Evolutionary conservation across 352 stramenopile genomes (phyloP).

Genomic region (Blastocystis sp.): DNA sequence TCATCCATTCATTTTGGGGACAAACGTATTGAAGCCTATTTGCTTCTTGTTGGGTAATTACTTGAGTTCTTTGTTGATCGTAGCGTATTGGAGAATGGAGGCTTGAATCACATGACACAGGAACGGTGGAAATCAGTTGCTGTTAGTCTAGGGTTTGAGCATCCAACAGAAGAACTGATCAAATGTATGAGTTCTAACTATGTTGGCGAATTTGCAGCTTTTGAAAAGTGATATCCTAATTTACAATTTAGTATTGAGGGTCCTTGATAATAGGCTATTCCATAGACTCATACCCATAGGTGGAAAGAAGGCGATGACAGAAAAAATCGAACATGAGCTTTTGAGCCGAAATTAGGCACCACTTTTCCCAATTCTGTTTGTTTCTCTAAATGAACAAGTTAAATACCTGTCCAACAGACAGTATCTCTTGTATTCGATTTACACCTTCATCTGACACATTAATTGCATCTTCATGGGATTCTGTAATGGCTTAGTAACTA

Average conservation of each 20-base stretch:
- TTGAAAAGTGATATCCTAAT: constrained; percentile 64
- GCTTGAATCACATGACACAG: background rate
- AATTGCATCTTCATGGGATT: constrained; percentile 42
- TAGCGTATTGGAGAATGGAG: constrained; percentile 31
- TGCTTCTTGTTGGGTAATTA: background rate
- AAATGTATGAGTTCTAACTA: constrained; percentile 8
- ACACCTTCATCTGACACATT: constrained; percentile 35
- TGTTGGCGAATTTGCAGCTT: constrained; percentile 4
- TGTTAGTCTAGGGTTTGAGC: background rate
- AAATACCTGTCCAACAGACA: constrained; percentile 40
- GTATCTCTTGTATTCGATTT: constrained; percentile 33
- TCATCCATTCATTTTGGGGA: background rate
- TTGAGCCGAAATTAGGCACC: background rate
- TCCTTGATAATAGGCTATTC: constrained; percentile 36
- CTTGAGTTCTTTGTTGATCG: background rate
- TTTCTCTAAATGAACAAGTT: constrained; percentile 39
- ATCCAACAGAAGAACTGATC: background rate
- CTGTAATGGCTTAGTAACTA: background rate
- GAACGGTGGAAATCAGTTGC: background rate
- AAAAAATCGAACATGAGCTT: constrained; percentile 23
- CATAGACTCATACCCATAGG: background rate
- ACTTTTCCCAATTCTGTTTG: constrained; percentile 2
- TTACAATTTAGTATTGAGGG: background rate
- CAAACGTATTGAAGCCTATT: background rate
- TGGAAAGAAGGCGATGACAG: constrained; percentile 50